Percentiles rank a stretch among this genome's conserved stretches.
Evolutionary conservation across 495 filamentous ascomycete species (phyloP).

Genomic region (Cladorrhinum samala): DNA sequence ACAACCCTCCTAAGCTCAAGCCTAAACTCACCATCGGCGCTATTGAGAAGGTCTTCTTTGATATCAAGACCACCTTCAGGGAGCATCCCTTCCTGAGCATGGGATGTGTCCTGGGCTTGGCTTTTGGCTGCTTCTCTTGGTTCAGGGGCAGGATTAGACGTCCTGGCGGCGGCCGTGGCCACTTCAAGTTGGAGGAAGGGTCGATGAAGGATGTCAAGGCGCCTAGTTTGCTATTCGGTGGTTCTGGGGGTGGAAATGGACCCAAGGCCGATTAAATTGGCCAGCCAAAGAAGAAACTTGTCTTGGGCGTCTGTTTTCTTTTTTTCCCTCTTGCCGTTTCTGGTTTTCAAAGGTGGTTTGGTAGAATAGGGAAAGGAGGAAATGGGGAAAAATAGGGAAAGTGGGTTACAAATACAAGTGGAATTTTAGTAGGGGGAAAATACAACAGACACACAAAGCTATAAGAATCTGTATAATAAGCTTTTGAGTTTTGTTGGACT

Average conservation of each 20-base stretch:
- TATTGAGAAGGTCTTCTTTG: constrained; percentile 73
- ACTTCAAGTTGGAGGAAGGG: constrained; percentile 14
- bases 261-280: constrained; percentile 13
- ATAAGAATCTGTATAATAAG: no score
- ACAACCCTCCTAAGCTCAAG: constrained; percentile 71
- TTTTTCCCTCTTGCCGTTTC: no score
- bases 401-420: no score
- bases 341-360: no score
- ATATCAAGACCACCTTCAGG: constrained; percentile 57
- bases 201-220: constrained; percentile 1
- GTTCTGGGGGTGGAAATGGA: background rate
- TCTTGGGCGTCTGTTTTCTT: background rate
- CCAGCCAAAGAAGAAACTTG: background rate
- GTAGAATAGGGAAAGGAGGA: no score
- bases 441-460: no score
- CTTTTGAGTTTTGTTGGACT: no score
- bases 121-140: constrained; percentile 14
- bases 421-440: no score
- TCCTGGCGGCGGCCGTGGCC: background rate
- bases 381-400: no score
- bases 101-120: constrained; percentile 23
- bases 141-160: constrained; percentile 11
- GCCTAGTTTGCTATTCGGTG: constrained; percentile 1
- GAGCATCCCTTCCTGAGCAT: constrained; percentile 66
- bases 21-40: constrained; percentile 79